Conservation (phyloP, 2,329 filamentous ascomycete genomes). For the Cladosporium sp. region DNA sequence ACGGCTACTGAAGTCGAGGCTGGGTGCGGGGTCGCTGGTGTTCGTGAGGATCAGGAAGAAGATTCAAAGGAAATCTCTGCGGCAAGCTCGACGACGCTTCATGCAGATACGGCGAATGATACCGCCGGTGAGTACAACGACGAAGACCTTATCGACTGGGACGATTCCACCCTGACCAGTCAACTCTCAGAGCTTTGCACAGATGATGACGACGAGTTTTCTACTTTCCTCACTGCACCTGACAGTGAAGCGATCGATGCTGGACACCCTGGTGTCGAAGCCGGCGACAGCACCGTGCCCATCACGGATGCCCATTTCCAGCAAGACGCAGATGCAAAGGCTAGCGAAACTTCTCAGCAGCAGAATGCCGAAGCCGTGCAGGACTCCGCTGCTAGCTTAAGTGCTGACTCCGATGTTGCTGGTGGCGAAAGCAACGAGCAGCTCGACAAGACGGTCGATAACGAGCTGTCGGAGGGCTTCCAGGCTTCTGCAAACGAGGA, state of each 20-base stretch:
- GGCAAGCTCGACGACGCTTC: constrained; percentile 22
- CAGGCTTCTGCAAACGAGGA: too few relatives aligned
- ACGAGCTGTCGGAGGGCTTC: too few relatives aligned
- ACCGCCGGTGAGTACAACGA: constrained; percentile 23
- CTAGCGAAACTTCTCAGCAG: too few relatives aligned
- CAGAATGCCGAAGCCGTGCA: too few relatives aligned
- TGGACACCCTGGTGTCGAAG: neutral
- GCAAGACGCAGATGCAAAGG: too few relatives aligned
- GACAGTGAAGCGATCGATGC: constrained; percentile 5
- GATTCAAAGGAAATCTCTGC: constrained; percentile 15
- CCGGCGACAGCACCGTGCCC: too few relatives aligned
- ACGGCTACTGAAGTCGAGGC: neutral
- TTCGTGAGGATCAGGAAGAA: constrained; percentile 7
- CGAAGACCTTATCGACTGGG: constrained; percentile 22
- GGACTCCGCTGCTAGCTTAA: too few relatives aligned
- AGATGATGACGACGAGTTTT: constrained; percentile 17
- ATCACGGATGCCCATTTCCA: too few relatives aligned
- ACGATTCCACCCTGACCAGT: constrained; percentile 19
- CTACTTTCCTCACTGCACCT: constrained; percentile 13
- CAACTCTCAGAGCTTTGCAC: constrained; percentile 17
- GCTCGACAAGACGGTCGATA: too few relatives aligned
- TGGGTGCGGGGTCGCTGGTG: neutral
- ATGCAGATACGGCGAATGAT: constrained; percentile 18
- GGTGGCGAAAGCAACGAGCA: too few relatives aligned
- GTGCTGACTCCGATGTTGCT: too few relatives aligned